Evolutionary conservation across 495 filamentous ascomycete species (phyloP).

Genomic region (Annulohypoxylon bovei): DNA sequence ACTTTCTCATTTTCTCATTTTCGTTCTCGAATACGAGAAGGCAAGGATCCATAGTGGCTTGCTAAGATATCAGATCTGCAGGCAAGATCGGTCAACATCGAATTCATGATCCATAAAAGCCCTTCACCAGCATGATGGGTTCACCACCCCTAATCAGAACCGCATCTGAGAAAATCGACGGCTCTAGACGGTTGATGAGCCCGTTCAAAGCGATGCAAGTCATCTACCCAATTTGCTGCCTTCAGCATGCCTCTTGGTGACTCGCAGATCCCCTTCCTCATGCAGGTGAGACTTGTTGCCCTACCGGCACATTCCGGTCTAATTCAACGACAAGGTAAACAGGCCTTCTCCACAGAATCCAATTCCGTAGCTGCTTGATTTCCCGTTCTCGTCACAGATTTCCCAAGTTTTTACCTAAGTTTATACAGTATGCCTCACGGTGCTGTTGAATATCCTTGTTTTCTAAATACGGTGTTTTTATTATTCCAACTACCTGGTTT

Average conservation of each 20-base stretch:
- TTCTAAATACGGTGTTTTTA: slow-evolving; percentile 14
- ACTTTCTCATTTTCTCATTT: slow-evolving; percentile 14
- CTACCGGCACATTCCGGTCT: slow-evolving; percentile 43
- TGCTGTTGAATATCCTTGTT: slow-evolving; percentile 20
- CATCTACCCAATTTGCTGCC: slow-evolving; percentile 22
- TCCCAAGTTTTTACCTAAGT: slow-evolving; percentile 22
- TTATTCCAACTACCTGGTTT: slow-evolving; percentile 37
- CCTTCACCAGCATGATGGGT: background rate
- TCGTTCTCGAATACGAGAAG: slow-evolving; percentile 25
- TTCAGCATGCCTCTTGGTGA: slow-evolving; percentile 19
- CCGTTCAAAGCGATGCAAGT: slow-evolving; percentile 31
- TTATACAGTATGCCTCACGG: slow-evolving; percentile 25
- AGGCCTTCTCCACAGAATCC: slow-evolving; percentile 22
- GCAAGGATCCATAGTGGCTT: slow-evolving; percentile 14
- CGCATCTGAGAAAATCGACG: slow-evolving; percentile 19
- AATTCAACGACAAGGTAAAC: slow-evolving; percentile 34
- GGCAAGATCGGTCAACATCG: slow-evolving; percentile 16
- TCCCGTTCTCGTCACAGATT: slow-evolving; percentile 12
- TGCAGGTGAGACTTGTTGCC: slow-evolving; percentile 33
- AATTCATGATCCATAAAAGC: slow-evolving; percentile 9
- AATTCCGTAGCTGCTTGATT: slow-evolving; percentile 28
- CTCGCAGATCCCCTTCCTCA: slow-evolving; percentile 40
- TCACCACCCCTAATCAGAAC: slow-evolving; percentile 15
- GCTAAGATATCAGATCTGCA: background rate
- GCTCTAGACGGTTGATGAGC: slow-evolving; percentile 20